Base-by-base conservation (phyloP, 495 filamentous ascomycete species). In the Astrothelium subdiscretum region DNA sequence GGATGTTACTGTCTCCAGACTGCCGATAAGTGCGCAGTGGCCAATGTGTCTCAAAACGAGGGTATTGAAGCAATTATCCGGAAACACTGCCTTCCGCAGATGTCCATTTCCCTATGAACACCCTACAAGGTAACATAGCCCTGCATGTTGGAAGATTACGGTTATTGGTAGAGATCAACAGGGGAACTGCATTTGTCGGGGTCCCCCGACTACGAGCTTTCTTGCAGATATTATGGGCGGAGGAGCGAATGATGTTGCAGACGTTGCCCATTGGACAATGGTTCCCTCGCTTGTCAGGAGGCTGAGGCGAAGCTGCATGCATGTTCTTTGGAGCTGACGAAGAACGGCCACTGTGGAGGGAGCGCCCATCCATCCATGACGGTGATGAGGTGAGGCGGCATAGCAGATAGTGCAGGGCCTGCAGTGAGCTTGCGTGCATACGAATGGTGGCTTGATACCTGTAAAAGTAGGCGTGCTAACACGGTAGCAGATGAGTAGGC, bases 341-440 rank as follows among this genome's bases (percentile, higher is more conserved):
- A n/a, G n/a, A n/a, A n/a, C n/a, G n/a, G n/a, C n/a, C n/a, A n/a
- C n/a, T n/a, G n/a, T n/a, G n/a, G n/a, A n/a, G n/a, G n/a, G n/a
- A n/a, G n/a, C n/a, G n/a, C n/a, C n/a, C n/a, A n/a, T n/a, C n/a
- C n/a, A n/a, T n/a, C 43, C 5, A 18, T 48, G 20, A 54, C 22
- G 48, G 20, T 54, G 48, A 54, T 54, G 48, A 54, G 48, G 48
- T 54, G 48, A 54, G 48, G 48, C 48, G 48, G 48, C 26, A 24
- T 20, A 54, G 48, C 22, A 26, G 48, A 26, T 3, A 24, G n/a
- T n/a, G n/a, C n/a, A n/a, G n/a, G n/a, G n/a, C n/a, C n/a, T n/a
- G n/a, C n/a, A n/a, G n/a, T n/a, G n/a, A n/a, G n/a, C n/a, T n/a
- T n/a, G n/a, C n/a, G n/a, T n/a, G n/a, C 35, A 6, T 38, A 38